Conservation (phyloP, 345 rosid species). For the Populus tremula region DNA sequence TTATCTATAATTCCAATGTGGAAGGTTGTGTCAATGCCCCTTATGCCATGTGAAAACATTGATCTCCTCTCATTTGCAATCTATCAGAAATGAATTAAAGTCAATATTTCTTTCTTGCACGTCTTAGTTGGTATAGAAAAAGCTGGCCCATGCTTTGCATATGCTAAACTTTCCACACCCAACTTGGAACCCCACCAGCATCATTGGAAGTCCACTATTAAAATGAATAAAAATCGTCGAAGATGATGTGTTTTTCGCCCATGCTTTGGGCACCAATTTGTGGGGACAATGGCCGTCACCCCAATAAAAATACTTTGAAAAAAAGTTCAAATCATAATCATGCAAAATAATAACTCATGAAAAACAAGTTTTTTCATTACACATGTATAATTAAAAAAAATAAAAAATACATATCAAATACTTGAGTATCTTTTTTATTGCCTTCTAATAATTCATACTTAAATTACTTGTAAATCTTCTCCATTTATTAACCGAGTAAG, state of each 20-base stretch:
- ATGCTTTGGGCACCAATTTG: constrained; percentile 5
- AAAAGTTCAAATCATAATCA: too few species aligned
- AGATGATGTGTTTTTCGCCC: constrained; percentile 2
- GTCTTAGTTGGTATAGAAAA: not conserved
- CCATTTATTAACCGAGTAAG: too few species aligned
- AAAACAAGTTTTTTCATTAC: too few species aligned
- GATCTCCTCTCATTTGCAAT: not conserved
- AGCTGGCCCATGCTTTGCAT: not conserved
- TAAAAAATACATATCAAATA: too few species aligned
- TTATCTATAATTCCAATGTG: not conserved
- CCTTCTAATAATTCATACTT: too few species aligned
- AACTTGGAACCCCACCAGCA: not conserved
- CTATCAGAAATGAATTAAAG: not conserved
- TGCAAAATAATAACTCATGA: too few species aligned
- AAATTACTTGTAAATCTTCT: too few species aligned
- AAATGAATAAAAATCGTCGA: not conserved
- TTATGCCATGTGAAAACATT: not conserved
- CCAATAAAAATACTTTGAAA: not conserved
- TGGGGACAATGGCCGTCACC: constrained; percentile 16
- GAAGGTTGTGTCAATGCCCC: not conserved
- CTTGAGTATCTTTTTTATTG: too few species aligned
- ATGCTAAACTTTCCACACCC: not conserved
- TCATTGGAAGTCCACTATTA: not conserved
- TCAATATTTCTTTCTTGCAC: not conserved
- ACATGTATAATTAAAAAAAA: too few species aligned